Conservation (phyloP, 352 stramenopile species). For the Thalassiosira livingstoniorum region DNA sequence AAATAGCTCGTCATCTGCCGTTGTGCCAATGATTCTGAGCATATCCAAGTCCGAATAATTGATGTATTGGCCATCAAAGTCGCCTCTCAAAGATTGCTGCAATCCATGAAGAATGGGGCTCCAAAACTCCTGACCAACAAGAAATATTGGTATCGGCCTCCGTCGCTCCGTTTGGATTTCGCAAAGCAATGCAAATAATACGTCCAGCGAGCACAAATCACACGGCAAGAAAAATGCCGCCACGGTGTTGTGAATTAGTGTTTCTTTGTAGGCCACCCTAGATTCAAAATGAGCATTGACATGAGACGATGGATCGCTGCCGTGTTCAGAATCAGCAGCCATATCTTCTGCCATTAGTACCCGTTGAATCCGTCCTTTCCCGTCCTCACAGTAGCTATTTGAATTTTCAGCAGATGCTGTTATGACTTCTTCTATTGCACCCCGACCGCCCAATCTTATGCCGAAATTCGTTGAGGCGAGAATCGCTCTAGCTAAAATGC, state of each 20-base stretch:
- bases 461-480: conserved; percentile 21
- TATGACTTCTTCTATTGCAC: conserved; percentile 31
- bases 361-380: conserved; percentile 30
- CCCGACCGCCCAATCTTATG: conserved; percentile 25
- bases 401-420: conserved; percentile 6
- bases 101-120: conserved; percentile 41
- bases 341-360: conserved; percentile 49
- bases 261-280: conserved; percentile 35
- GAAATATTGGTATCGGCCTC: conserved; percentile 33
- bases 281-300: conserved; percentile 42
- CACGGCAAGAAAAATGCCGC: conserved; percentile 39
- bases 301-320: background rate
- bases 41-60: conserved; percentile 44
- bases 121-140: conserved; percentile 45
- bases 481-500: conserved; percentile 11
- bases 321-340: background rate
- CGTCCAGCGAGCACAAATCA: conserved; percentile 35
- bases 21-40: conserved; percentile 41
- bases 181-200: conserved; percentile 52
- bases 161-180: conserved; percentile 49
- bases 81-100: conserved; percentile 16
- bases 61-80: conserved; percentile 51
- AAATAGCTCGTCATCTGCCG: conserved; percentile 1
- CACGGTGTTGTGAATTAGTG: conserved; percentile 30
- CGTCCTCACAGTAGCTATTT: background rate